A percentile compares a stretch with the other conserved stretches of the same genome.
These are phyloP conservation scores for Solanum ossicruentum DNA, from an alignment of 257 asterid species.

Conservation along the genomic window DNA sequence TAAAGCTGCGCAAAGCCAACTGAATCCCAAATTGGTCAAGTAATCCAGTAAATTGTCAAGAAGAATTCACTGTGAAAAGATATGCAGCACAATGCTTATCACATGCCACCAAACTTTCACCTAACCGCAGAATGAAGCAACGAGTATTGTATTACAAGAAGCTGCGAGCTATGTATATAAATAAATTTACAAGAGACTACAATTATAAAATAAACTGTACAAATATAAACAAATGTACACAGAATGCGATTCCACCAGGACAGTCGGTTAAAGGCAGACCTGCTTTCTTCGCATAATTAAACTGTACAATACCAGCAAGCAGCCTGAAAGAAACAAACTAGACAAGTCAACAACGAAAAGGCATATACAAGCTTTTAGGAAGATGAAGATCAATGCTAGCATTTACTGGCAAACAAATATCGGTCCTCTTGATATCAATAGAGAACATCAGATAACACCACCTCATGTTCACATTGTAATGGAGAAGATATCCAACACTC, in stretches of 20 bases:
- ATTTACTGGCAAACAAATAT: background rate
- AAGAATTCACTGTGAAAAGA: background rate
- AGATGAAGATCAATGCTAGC: background rate
- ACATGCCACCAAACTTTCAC: background rate
- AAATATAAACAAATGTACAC: background rate
- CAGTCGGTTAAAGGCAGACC: background rate
- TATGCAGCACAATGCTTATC: background rate
- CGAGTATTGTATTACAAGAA: background rate
- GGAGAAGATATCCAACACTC: background rate
- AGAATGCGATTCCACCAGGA: background rate
- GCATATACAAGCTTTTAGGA: background rate
- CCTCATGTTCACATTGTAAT: background rate
- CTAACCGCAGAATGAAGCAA: background rate
- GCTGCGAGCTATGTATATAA: background rate
- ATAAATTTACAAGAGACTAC: background rate
- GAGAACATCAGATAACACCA: background rate
- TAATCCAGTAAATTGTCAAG: background rate
- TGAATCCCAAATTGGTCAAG: background rate
- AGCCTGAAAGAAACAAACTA: background rate
- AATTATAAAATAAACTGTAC: background rate
- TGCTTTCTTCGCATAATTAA: background rate
- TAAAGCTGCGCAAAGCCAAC: background rate
- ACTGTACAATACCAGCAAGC: background rate
- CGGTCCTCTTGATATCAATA: background rate
- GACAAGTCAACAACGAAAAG: background rate